A percentile compares a stretch with the other conserved stretches of the same genome.
Conservation (phyloP, 129 eudicot genomes). For the Smallanthus sonchifolius region DNA sequence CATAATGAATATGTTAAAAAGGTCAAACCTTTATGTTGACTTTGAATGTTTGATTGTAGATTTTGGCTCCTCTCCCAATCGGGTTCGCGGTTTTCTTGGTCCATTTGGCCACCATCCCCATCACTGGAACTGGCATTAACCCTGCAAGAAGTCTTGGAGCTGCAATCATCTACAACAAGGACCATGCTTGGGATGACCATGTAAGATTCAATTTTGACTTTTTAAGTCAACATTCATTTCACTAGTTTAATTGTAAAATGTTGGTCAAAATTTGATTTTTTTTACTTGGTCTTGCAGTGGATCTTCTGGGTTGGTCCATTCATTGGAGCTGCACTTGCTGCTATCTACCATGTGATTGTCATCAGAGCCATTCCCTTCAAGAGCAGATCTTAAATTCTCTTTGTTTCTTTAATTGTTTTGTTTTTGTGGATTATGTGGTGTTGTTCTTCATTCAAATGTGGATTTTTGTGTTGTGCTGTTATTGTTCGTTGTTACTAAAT, state of each 20-base stretch:
- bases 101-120: slow-evolving; percentile 72
- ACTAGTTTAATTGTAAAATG: neutral
- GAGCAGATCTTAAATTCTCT: slow-evolving; percentile 31
- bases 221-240: slow-evolving; percentile 3
- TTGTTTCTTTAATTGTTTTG: slow-evolving; percentile 6
- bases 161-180: slow-evolving; percentile 63
- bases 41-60: slow-evolving; percentile 30
- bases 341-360: slow-evolving; percentile 49
- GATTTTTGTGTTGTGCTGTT: slow-evolving; percentile 7
- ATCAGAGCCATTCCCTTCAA: slow-evolving; percentile 72
- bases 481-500: slow-evolving; percentile 1
- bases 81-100: slow-evolving; percentile 73
- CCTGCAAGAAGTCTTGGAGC: slow-evolving; percentile 80
- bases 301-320: slow-evolving; percentile 74
- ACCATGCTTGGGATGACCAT: slow-evolving; percentile 69
- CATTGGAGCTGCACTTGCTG: slow-evolving; percentile 71
- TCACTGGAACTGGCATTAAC: slow-evolving; percentile 74
- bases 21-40: neutral
- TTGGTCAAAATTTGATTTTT: neutral
- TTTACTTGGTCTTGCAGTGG: slow-evolving; percentile 40
- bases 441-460: slow-evolving; percentile 13
- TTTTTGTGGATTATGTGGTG: slow-evolving; percentile 8
- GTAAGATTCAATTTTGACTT: slow-evolving; percentile 25
- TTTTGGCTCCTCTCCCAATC: slow-evolving; percentile 70
- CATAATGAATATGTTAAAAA: neutral